Conservation (phyloP, 306 rosid species). For the Acacia melanoxylon region DNA sequence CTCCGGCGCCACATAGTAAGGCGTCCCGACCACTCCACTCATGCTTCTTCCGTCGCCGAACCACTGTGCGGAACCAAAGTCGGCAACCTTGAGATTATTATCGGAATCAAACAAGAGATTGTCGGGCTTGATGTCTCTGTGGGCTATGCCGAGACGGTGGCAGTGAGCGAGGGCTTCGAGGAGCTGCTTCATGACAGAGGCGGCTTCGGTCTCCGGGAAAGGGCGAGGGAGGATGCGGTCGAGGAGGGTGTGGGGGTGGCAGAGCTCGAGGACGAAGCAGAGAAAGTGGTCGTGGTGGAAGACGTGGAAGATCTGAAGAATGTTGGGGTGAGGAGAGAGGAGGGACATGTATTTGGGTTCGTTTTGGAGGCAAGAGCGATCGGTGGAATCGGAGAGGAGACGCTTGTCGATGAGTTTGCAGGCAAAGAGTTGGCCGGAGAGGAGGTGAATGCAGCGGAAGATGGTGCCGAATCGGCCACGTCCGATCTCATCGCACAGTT, state of each 20-base stretch:
- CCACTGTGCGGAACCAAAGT: conserved; percentile 91
- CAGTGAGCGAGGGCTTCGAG: conserved; percentile 66
- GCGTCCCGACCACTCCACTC: conserved; percentile 84
- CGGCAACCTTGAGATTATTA: conserved; percentile 62
- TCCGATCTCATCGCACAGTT: conserved; percentile 76
- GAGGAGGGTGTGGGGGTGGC: conserved; percentile 61
- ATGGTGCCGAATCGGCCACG: conserved; percentile 83
- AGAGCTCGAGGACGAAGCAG: conserved; percentile 72
- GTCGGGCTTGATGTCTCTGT: conserved; percentile 81
- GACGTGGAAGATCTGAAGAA: conserved; percentile 57
- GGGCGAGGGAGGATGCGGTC: conserved; percentile 53
- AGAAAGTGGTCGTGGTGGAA: conserved; percentile 57
- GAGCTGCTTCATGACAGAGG: conserved; percentile 46
- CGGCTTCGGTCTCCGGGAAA: conserved; percentile 51
- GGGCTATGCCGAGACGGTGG: conserved; percentile 70
- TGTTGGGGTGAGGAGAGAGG: conserved; percentile 72
- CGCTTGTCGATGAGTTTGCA: conserved; percentile 70
- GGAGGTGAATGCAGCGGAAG: conserved; percentile 55
- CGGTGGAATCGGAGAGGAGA: conserved; percentile 56
- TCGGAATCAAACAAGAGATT: conserved; percentile 61
- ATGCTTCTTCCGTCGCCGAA: conserved; percentile 46
- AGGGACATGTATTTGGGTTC: conserved; percentile 80
- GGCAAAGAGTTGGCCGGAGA: conserved; percentile 49
- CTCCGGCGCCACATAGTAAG: conserved; percentile 91
- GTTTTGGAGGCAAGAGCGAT: conserved; percentile 69